Evolutionary conservation across 2,329 filamentous ascomycete species (phyloP).

Genomic region (Leptographium wingfieldii): DNA sequence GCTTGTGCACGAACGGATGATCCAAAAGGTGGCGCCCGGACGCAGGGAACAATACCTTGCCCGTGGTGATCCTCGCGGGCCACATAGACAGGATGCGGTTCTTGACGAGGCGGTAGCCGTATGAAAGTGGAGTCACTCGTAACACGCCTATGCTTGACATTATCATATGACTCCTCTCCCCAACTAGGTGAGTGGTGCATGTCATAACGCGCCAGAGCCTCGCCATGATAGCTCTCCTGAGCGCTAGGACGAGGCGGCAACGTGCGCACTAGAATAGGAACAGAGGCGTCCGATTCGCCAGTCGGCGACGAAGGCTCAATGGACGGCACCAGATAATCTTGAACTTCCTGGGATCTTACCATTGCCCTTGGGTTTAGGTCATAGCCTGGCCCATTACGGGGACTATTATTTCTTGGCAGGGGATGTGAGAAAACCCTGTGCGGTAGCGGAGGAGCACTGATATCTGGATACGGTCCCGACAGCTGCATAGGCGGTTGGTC

Average conservation of each 20-base stretch:
- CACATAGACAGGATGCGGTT: neutral
- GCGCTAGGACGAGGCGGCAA: constrained; percentile 6
- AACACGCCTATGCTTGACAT: constrained; percentile 2
- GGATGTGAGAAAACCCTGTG: neutral
- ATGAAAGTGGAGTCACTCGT: neutral
- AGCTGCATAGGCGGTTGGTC: neutral
- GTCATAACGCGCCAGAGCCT: neutral
- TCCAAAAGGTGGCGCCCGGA: neutral
- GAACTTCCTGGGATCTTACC: constrained; percentile 14
- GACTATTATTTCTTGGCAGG: neutral
- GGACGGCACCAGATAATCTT: constrained; percentile 33
- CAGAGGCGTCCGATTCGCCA: constrained; percentile 3
- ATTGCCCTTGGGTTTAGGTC: neutral
- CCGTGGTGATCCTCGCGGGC: neutral
- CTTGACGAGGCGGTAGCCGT: neutral
- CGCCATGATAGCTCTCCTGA: neutral
- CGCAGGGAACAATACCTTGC: neutral
- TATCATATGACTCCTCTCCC: neutral
- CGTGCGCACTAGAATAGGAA: constrained; percentile 12
- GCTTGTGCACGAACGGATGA: neutral
- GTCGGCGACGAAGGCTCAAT: constrained; percentile 31
- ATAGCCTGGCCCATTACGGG: neutral
- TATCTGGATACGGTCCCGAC: neutral
- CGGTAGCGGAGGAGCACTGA: neutral
- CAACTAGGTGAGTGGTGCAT: neutral